Base-by-base conservation (phyloP, 2,329 filamentous ascomycete genomes). In the Exophiala xenobiotica region DNA sequence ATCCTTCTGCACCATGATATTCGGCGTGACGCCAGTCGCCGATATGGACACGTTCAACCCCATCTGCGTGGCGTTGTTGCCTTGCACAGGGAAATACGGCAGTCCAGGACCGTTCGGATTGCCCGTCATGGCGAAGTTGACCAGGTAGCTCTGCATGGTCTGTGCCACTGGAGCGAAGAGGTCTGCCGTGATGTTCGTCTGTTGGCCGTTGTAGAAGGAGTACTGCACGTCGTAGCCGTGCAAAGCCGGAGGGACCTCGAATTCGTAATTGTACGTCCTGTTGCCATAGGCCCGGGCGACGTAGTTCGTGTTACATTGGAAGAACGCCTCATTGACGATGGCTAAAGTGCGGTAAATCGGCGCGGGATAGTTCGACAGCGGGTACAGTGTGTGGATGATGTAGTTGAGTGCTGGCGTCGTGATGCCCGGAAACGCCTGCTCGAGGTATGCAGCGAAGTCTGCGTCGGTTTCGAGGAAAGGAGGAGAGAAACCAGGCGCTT, bases 251-350 rank as follows among this genome's bases (percentile, higher is more conserved):
- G 73, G 72, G 1, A 81, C 68, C 38, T 69, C 71, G 62, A 81
- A 82, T 40, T 74, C 64, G 61, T 81, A 82, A 0, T 71, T 68
- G 63, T 77, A 79, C n/a, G 31, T 0, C 24, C 74, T 55, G 56
- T 78, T 76, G 9, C 66, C 51, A 64, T 69, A 78, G 2, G 74
- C 78, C 4, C 68, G 70, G 58, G 74, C 72, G 16, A 81, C 66
- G 59, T 74, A 79, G 63, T 75, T 70, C 4, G 76, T 77, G 62
- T 81, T 80, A 70, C 79, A 82, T 29, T 66, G 65, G 59, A 78
- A 75, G 48, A 66, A 57, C 5, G 63, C 56, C 51, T 82, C 79
- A 3, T 69, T 64, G 45, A 74, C 61, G 2, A 72, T 61, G 1
- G 74, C 61, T 12, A 67, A 61, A 0, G 67, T 65, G 19, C 79